Percentiles rank a stretch among this genome's conserved stretches.
phyloP scores from a whole-genome alignment of 495 filamentous ascomycete genomes.

The Astrocystis sublimbata region DNA sequence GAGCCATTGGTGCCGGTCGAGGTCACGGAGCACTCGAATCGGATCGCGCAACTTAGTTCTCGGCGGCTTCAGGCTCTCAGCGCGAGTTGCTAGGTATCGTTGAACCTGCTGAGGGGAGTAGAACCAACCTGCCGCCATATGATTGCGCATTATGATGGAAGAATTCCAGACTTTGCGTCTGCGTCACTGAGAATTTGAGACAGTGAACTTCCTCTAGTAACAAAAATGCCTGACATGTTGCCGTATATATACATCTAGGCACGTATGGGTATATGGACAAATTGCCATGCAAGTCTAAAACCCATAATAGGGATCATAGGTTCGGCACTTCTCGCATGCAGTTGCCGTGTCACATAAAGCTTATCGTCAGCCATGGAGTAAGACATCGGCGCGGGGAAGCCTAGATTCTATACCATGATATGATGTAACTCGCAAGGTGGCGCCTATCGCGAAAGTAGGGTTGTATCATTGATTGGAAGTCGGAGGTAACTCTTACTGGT shows the following conservation, averaged over 20 bases:
- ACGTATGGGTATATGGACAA: too few species aligned
- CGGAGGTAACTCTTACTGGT: background rate
- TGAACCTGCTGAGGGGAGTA: conserved; percentile 11
- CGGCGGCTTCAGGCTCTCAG: conserved; percentile 71
- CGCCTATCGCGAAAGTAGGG: background rate
- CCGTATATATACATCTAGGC: background rate
- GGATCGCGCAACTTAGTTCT: conserved; percentile 74
- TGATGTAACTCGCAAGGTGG: background rate
- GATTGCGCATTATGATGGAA: conserved; percentile 14
- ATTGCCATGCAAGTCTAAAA: too few species aligned
- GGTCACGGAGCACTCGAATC: conserved; percentile 60
- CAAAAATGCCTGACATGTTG: background rate
- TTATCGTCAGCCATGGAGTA: background rate
- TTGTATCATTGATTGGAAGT: conserved; percentile 9
- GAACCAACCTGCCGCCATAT: conserved; percentile 22
- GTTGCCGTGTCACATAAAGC: background rate
- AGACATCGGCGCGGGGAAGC: background rate
- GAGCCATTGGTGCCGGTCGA: conserved; percentile 77
- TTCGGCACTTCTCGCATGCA: background rate
- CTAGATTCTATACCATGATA: background rate
- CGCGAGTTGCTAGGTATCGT: conserved; percentile 65
- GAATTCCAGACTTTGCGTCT: background rate
- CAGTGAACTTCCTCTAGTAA: background rate
- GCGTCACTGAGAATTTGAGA: background rate
- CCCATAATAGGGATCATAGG: too few species aligned